Percentiles rank a stretch among this genome's conserved stretches.
phyloP scores from a whole-genome alignment of 176 grass and related monocot genomes.

The Leersia perrieri region DNA sequence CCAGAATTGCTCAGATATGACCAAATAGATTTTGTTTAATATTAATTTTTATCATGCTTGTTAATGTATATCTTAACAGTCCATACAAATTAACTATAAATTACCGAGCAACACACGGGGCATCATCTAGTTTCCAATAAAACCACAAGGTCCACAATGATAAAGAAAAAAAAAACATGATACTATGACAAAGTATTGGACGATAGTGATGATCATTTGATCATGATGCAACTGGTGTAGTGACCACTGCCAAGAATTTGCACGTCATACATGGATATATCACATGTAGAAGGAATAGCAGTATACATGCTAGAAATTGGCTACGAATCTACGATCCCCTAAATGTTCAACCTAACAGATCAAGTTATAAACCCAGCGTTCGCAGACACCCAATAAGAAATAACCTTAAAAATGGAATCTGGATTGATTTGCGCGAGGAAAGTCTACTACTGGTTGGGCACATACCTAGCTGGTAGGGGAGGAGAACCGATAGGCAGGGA shows the following conservation, averaged over 20 bases:
- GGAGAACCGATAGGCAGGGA: neutral
- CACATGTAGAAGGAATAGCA: neutral
- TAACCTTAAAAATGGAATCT: neutral
- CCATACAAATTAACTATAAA: no score
- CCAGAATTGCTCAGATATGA: no score
- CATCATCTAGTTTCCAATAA: no score
- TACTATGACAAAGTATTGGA: neutral
- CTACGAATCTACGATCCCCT: neutral
- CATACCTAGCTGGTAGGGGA: neutral
- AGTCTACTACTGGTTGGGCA: neutral
- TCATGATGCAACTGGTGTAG: neutral
- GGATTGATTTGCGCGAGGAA: neutral
- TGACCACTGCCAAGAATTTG: neutral
- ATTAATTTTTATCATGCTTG: no score
- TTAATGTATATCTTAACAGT: no score
- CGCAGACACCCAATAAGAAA: neutral
- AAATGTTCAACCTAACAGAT: neutral
- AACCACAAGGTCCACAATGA: neutral
- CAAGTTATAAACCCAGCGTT: neutral
- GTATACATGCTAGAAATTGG: neutral
- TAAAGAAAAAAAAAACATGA: neutral
- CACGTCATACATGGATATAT: neutral
- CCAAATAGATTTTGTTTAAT: no score
- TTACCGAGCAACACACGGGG: no score
- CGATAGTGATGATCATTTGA: neutral